Conservation (phyloP, 2,329 filamentous ascomycete genomes). For the Alternaria consortialis region DNA sequence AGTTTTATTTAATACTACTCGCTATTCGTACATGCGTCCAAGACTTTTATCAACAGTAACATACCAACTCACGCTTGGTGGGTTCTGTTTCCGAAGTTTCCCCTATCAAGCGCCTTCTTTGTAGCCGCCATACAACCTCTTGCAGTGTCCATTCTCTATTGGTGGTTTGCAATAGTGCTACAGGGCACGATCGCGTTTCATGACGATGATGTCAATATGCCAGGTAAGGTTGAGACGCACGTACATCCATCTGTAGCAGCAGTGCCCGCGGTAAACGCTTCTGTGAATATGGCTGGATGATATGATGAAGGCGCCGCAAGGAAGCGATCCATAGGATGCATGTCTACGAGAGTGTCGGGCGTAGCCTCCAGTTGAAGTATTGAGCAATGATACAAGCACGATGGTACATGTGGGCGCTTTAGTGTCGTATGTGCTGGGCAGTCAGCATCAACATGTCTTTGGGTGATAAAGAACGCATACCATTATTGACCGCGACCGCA, state of each 20-base stretch:
- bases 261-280: conserved; percentile 5
- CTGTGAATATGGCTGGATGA: conserved; percentile 1
- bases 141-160: background rate
- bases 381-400: conserved; percentile 7
- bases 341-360: background rate
- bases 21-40: background rate
- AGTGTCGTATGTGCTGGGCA: background rate
- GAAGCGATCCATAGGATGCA: conserved; percentile 13
- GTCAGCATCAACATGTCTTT: background rate
- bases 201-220: background rate
- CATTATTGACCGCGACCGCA: background rate
- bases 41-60: background rate
- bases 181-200: background rate
- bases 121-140: too few species aligned
- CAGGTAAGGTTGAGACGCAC: background rate
- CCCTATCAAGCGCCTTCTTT: background rate
- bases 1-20: background rate
- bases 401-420: background rate
- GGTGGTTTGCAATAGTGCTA: background rate
- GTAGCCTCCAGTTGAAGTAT: background rate
- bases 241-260: conserved; percentile 13
- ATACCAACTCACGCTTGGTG: background rate
- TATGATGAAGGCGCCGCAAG: conserved; percentile 7
- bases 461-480: background rate
- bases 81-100: background rate